Evolutionary conservation across 257 asterid species (phyloP).

Genomic region (Solanum boliviense): DNA sequence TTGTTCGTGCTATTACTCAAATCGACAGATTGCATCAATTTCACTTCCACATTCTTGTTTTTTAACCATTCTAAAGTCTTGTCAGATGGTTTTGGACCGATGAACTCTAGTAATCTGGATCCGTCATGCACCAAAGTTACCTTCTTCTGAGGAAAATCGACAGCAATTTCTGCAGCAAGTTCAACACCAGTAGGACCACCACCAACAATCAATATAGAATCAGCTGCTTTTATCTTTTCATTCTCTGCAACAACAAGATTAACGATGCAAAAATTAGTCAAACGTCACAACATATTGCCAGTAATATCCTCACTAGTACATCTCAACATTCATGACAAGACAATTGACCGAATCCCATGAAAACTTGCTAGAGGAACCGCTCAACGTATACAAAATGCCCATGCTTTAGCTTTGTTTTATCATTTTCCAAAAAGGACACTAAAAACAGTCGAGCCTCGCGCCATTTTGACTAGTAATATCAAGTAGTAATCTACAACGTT

Average conservation of each 20-base stretch:
- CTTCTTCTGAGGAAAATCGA: slow-evolving; percentile 51
- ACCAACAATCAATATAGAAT: slow-evolving; percentile 55
- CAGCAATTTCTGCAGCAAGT: slow-evolving; percentile 77
- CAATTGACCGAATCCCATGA: not conserved
- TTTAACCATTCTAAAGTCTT: slow-evolving; percentile 66
- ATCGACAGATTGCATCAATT: slow-evolving; percentile 44
- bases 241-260: slow-evolving; percentile 31
- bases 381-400: no score
- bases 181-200: slow-evolving; percentile 89
- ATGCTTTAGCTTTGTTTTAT: not conserved
- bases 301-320: not conserved
- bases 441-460: not conserved
- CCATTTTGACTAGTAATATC: not conserved
- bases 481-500: not conserved
- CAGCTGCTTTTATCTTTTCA: slow-evolving; percentile 44
- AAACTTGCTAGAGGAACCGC: not conserved
- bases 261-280: not conserved
- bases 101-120: slow-evolving; percentile 60
- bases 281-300: not conserved
- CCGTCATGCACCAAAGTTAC: slow-evolving; percentile 64
- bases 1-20: slow-evolving; percentile 9
- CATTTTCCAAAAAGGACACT: not conserved
- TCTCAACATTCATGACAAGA: not conserved
- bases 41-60: slow-evolving; percentile 57
- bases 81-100: slow-evolving; percentile 62